phyloP scores from a whole-genome alignment of 306 rosid genomes.

The Mimosa pudica region DNA sequence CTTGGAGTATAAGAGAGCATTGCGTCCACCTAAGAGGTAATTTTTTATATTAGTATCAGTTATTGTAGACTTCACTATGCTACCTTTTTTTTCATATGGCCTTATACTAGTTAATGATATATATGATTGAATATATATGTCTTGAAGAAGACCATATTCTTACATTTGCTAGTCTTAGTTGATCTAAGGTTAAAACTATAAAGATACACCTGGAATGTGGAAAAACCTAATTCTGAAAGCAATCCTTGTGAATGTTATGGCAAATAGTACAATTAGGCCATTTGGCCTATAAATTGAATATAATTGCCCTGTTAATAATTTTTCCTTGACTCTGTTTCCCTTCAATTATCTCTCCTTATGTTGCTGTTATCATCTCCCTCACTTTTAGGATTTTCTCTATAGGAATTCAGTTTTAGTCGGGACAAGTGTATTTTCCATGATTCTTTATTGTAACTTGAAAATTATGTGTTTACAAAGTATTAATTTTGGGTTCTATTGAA shows the following conservation, averaged over 20 bases:
- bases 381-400: neutral
- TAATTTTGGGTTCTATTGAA: neutral
- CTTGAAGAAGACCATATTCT: neutral
- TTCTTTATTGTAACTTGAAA: neutral
- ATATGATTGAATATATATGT: neutral
- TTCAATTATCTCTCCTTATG: neutral
- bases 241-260: neutral
- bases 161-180: neutral
- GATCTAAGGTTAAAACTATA: neutral
- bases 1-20: conserved; percentile 55
- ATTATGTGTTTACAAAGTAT: neutral
- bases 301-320: neutral
- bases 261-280: neutral
- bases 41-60: conserved; percentile 18
- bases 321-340: neutral
- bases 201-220: neutral
- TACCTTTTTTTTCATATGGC: conserved; percentile 12
- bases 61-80: conserved; percentile 3
- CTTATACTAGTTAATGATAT: neutral
- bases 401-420: neutral
- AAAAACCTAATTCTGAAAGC: neutral
- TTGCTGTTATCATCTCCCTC: neutral
- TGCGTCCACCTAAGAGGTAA: conserved; percentile 54
- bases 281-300: neutral
- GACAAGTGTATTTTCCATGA: neutral